Base-by-base conservation (phyloP, 768 basidiomycete genomes). In the Leucogyrophana mollusca region DNA sequence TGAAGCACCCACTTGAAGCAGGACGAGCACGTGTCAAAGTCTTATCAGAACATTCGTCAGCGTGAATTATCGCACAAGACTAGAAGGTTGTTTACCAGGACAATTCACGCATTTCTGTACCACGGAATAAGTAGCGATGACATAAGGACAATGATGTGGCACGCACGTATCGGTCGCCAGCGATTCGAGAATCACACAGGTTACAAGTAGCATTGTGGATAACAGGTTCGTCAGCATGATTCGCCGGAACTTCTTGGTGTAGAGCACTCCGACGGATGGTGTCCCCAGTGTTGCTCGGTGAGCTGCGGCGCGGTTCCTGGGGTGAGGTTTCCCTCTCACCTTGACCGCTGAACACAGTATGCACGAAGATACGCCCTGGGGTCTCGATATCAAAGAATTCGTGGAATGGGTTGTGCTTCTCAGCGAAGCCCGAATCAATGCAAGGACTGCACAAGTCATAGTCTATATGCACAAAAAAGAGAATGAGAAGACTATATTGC, bases 71-170 rank as follows among this genome's bases (percentile, higher is more conserved):
- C n/a, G n/a, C n/a, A n/a, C n/a, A n/a, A n/a, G n/a, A n/a, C n/a
- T n/a, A n/a, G n/a, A n/a, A n/a, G n/a, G n/a, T n/a, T n/a, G n/a
- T n/a, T 53, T 34, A 67, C 62, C 65, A 52, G 90, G 89, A 65
- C 90, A 93, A 46, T 69, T 60, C 8, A 83, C 47, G 56, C 89
- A 91, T 84, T 90, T 91, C 87, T 90, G 39, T 21, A n/a, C n/a
- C n/a, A n/a, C n/a, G 16, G n/a, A 35, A 33, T n/a, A 9, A 43
- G 44, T 46, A 52, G 13, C 40, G 36, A n/a, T 32, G 23, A 4
- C 17, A 25, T 38, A 18, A 42, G 21, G 24, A 21, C 49, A 35
- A 21, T 39, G 34, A 24, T 45, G 24, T 7, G 40, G 43, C 14
- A 54, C 87, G 66, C 58, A 91, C 87, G 70, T 80, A 93, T 36